Percentiles rank a stretch among this genome's conserved stretches.
These are phyloP conservation scores for Sanghuangporus sanghuang DNA, from an alignment of 1,284 basidiomycete species.

Conservation along the genomic window DNA sequence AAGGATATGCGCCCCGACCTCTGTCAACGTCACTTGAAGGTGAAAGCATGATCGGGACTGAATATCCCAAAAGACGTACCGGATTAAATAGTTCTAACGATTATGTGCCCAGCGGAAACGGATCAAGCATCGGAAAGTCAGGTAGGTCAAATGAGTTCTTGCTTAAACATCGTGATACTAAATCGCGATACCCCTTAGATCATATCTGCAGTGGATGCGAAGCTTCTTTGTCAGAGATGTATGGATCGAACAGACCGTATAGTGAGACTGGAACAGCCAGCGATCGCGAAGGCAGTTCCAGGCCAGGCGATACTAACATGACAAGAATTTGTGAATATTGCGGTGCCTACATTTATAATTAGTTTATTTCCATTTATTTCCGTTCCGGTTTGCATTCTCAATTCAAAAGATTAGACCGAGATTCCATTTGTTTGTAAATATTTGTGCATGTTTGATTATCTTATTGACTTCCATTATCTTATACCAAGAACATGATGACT, in stretches of 20 bases:
- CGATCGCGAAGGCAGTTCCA: not conserved
- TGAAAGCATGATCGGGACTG: not conserved
- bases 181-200: not conserved
- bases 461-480: no score
- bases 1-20: no score
- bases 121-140: not conserved
- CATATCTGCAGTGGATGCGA: not conserved
- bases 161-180: not conserved
- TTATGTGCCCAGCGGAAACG: no score
- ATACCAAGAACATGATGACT: no score
- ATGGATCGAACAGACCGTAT: not conserved
- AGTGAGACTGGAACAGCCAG: not conserved
- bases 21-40: not conserved
- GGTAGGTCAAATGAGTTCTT: not conserved
- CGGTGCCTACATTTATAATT: constrained; percentile 2
- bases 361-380: not conserved
- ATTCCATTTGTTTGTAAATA: not conserved
- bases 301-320: not conserved
- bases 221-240: not conserved
- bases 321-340: not conserved
- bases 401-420: not conserved
- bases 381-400: not conserved
- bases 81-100: not conserved
- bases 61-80: not conserved
- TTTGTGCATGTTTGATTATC: not conserved